Evolutionary conservation across 768 basidiomycete species (phyloP).

Genomic region (Termitomyces sp.): DNA sequence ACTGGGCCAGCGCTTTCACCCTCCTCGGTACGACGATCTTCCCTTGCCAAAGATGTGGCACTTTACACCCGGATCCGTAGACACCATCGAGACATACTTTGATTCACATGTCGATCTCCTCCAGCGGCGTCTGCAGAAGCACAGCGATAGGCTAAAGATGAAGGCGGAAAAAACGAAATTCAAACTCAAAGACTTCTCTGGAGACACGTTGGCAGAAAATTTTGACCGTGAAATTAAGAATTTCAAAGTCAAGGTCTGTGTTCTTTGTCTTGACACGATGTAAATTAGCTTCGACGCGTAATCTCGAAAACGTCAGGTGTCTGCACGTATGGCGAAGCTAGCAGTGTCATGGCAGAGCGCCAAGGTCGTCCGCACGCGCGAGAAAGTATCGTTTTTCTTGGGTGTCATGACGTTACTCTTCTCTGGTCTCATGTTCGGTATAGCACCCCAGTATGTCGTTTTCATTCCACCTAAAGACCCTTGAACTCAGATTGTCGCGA

Average conservation of each 20-base stretch:
- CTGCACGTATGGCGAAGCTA: slow-evolving; percentile 73
- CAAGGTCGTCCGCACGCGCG: slow-evolving; percentile 76
- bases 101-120: slow-evolving; percentile 83
- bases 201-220: slow-evolving; percentile 67
- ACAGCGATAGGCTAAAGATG: slow-evolving; percentile 76
- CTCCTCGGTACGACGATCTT: slow-evolving; percentile 60
- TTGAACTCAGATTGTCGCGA: slow-evolving; percentile 10
- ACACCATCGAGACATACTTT: slow-evolving; percentile 93
- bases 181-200: slow-evolving; percentile 59
- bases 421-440: slow-evolving; percentile 83
- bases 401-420: slow-evolving; percentile 87
- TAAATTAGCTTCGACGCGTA: slow-evolving; percentile 3
- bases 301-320: slow-evolving; percentile 45
- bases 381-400: slow-evolving; percentile 88
- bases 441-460: slow-evolving; percentile 72
- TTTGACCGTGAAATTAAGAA: slow-evolving; percentile 83
- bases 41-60: slow-evolving; percentile 18
- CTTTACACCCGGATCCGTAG: slow-evolving; percentile 33
- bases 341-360: slow-evolving; percentile 88
- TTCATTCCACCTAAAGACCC: neutral
- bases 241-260: slow-evolving; percentile 77
- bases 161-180: slow-evolving; percentile 72
- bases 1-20: slow-evolving; percentile 80
- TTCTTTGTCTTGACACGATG: neutral
- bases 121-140: slow-evolving; percentile 82